phyloP scores from a whole-genome alignment of 345 rosid species.

The Clausena lansium region DNA sequence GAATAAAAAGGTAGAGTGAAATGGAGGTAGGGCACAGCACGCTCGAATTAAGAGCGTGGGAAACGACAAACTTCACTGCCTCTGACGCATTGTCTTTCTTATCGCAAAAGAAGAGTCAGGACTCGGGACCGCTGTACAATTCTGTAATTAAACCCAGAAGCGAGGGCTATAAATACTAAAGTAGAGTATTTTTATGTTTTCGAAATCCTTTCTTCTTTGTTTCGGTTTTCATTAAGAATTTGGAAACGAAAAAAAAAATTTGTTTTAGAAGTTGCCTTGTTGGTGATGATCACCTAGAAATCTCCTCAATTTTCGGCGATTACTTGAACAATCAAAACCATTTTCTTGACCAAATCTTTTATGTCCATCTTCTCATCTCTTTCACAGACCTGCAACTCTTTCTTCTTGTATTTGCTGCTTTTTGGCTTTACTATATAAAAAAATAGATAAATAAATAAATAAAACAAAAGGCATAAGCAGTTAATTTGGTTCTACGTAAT shows the following conservation, averaged over 20 bases:
- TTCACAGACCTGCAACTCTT: neutral
- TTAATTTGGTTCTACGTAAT: no score
- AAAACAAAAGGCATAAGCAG: no score
- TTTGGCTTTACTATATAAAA: neutral
- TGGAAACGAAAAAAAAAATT: neutral
- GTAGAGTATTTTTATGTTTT: no score
- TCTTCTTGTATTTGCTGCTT: neutral
- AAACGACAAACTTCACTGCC: neutral
- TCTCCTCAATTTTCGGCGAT: constrained; percentile 3
- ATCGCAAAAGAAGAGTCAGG: neutral
- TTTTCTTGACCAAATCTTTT: constrained; percentile 4
- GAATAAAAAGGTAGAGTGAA: neutral
- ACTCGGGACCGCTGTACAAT: neutral
- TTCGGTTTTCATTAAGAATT: neutral
- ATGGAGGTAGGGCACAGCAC: neutral
- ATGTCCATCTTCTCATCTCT: neutral
- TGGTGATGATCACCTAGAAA: neutral
- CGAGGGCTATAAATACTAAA: neutral
- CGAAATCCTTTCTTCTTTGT: no score
- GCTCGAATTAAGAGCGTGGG: neutral
- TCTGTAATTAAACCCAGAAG: neutral
- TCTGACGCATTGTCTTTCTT: neutral
- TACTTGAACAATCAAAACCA: neutral
- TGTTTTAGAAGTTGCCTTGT: neutral
- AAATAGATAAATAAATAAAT: no score